Conservation (phyloP, 2,329 filamentous ascomycete genomes). For the Arthrobotrys iridis region DNA sequence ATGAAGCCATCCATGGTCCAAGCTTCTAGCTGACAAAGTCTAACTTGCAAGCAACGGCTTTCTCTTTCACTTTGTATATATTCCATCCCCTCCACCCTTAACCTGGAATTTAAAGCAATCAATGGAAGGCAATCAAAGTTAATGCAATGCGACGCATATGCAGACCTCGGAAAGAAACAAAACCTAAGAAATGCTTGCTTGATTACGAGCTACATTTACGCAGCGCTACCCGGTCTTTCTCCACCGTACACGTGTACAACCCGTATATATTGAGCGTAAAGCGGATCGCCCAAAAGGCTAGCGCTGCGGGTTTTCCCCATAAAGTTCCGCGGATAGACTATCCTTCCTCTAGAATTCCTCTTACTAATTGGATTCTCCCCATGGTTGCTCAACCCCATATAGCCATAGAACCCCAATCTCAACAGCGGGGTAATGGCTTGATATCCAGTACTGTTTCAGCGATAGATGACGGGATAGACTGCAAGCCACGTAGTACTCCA, state of each 20-base stretch:
- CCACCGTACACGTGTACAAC: slow-evolving; percentile 17
- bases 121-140: too few species aligned
- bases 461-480: not conserved
- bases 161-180: not conserved
- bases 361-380: not conserved
- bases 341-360: not conserved
- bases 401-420: not conserved
- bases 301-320: not conserved
- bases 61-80: not conserved
- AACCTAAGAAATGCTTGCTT: not conserved
- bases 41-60: too few species aligned
- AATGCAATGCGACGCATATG: not conserved
- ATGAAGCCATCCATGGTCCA: too few species aligned
- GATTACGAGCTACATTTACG: not conserved
- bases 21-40: too few species aligned
- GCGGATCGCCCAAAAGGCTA: not conserved
- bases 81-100: too few species aligned
- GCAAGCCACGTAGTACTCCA: slow-evolving; percentile 13
- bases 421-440: not conserved
- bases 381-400: not conserved
- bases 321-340: not conserved
- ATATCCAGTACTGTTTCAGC: not conserved
- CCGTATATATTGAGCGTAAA: not conserved
- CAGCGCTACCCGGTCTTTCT: not conserved
- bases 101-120: too few species aligned